phyloP scores from a whole-genome alignment of 2,329 filamentous ascomycete genomes.

The Verticillium nubilum region DNA sequence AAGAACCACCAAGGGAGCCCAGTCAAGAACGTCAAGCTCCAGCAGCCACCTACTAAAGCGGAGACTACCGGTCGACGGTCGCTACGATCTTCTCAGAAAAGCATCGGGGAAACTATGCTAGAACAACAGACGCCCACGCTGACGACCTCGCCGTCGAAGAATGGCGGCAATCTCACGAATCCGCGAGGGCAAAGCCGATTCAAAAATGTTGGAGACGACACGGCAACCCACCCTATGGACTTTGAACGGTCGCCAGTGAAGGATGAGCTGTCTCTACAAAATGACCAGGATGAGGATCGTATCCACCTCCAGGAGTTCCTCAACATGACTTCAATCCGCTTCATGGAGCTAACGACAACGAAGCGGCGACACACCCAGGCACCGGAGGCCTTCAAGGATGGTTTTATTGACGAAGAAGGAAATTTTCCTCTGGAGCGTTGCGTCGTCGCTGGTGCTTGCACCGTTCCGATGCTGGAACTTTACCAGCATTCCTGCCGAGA shows the following conservation, averaged over 20 bases:
- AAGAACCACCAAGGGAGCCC: slow-evolving; percentile 69
- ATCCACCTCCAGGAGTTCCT: slow-evolving; percentile 90
- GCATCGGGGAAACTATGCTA: slow-evolving; percentile 30
- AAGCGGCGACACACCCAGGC: slow-evolving; percentile 83
- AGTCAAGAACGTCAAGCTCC: slow-evolving; percentile 68
- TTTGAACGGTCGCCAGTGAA: slow-evolving; percentile 35
- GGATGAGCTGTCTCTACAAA: slow-evolving; percentile 34
- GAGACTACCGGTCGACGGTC: slow-evolving; percentile 59
- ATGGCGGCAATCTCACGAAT: slow-evolving; percentile 38
- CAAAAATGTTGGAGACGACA: slow-evolving; percentile 45
- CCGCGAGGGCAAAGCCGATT: slow-evolving; percentile 52
- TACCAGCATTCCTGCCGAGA: slow-evolving; percentile 96
- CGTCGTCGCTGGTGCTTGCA: slow-evolving; percentile 85
- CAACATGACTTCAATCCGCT: slow-evolving; percentile 91
- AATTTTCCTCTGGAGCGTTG: slow-evolving; percentile 65
- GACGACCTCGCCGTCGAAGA: slow-evolving; percentile 42
- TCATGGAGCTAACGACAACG: slow-evolving; percentile 97
- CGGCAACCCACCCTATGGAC: slow-evolving; percentile 34
- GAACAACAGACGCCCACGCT: slow-evolving; percentile 33
- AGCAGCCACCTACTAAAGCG: slow-evolving; percentile 62
- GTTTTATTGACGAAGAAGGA: slow-evolving; percentile 34
- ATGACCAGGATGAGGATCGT: slow-evolving; percentile 50
- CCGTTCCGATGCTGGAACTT: slow-evolving; percentile 85
- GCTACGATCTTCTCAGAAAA: slow-evolving; percentile 36
- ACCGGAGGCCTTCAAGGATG: slow-evolving; percentile 41